Percentiles rank a stretch among this genome's conserved stretches.
These are phyloP conservation scores for Nicotiana knightiana DNA, from an alignment of 257 asterid genomes.

Conservation along the genomic window DNA sequence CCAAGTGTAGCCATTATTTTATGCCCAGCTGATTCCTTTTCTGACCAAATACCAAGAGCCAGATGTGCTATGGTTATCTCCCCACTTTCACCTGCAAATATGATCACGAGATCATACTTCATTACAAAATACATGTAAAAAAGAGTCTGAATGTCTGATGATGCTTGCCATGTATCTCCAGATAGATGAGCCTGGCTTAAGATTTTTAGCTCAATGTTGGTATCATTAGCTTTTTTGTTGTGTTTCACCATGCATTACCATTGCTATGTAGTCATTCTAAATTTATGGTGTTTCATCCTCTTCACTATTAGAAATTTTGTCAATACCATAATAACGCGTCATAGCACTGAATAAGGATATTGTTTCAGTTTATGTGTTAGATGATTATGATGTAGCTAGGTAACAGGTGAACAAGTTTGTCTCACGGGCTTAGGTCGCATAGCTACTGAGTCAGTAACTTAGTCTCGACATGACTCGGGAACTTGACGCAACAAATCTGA, in stretches of 20 bases:
- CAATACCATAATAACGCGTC: background rate
- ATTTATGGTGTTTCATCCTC: background rate
- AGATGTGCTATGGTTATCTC: slow-evolving; percentile 68
- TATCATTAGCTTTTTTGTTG: background rate
- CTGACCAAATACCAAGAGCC: slow-evolving; percentile 81
- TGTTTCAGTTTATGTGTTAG: background rate
- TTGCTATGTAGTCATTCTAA: background rate
- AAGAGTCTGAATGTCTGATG: slow-evolving; percentile 8
- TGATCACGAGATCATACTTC: background rate
- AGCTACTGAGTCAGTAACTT: background rate
- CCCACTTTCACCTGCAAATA: slow-evolving; percentile 66
- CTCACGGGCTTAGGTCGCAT: background rate
- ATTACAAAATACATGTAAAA: background rate
- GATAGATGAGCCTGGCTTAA: background rate
- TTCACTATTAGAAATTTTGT: background rate
- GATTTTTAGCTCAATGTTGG: background rate
- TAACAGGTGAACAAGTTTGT: slow-evolving; percentile 2
- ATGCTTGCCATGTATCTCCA: background rate
- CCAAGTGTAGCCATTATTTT: slow-evolving; percentile 60
- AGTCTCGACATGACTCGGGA: background rate
- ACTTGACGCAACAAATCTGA: background rate
- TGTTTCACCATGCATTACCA: background rate
- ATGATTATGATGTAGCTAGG: background rate
- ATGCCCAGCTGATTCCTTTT: slow-evolving; percentile 72
- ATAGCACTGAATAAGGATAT: background rate